Percentiles rank a stretch among this genome's conserved stretches.
phyloP scores from a whole-genome alignment of 2,329 filamentous ascomycete species.

The Sclerotinia sclerotiorum region DNA sequence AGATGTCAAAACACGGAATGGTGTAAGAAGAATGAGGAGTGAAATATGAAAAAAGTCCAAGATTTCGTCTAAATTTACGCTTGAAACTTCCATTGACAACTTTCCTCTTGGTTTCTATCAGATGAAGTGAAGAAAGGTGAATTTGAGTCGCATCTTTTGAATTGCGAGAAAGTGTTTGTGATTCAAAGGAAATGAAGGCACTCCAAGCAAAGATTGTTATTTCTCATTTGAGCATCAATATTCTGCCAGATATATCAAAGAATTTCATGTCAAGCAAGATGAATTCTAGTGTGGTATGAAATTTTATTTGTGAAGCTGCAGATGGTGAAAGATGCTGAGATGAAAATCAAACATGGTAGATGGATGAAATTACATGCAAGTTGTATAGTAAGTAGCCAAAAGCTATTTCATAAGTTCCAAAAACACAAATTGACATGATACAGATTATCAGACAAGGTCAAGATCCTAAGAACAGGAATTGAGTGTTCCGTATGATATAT shows the following conservation, averaged over 20 bases:
- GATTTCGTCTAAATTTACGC: too few species aligned
- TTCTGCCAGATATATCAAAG: fast-evolving
- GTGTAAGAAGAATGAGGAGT: neutral
- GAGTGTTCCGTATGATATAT: too few species aligned
- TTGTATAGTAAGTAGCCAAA: too few species aligned
- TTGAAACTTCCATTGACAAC: fast-evolving
- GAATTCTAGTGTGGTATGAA: too few species aligned
- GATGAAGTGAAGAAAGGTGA: neutral
- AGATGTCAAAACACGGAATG: neutral
- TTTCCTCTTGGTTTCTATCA: too few species aligned
- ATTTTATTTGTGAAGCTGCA: neutral
- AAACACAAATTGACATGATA: too few species aligned
- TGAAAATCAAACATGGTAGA: too few species aligned
- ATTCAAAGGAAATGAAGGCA: neutral
- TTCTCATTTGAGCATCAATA: neutral
- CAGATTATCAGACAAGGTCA: too few species aligned
- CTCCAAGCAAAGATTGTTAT: neutral
- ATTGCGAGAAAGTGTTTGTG: neutral
- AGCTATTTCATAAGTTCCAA: too few species aligned
- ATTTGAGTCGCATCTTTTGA: neutral
- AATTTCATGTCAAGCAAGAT: too few species aligned
- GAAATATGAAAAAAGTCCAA: neutral
- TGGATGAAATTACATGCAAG: too few species aligned
- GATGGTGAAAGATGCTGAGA: neutral
- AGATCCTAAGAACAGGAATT: too few species aligned